Base-by-base conservation (phyloP, 768 basidiomycete species). In the Punctularia strigosozonata region DNA sequence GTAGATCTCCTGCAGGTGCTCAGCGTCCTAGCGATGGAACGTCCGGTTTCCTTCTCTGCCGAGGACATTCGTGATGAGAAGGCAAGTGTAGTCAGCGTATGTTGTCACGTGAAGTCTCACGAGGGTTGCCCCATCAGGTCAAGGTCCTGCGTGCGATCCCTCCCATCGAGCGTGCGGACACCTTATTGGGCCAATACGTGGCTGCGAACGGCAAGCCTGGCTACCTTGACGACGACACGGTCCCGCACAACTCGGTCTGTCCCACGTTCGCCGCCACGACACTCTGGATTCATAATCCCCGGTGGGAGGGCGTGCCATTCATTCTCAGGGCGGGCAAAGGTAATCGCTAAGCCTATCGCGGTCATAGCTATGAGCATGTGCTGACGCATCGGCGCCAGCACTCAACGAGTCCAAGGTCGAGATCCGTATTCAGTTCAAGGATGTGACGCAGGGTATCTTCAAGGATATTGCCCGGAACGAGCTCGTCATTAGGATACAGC, bases 1-100 rank as follows among this genome's bases (percentile, higher is more conserved):
- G 37, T 28, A 98, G 94, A 99, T 64, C 62, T 99, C 51, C 61
- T 95, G 50, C 94, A 99, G 64, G 92, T 97, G 19, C 69, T 99
- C 47, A 92, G 83, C 44, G 77, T 99, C 49, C 61, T 99, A 50
- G 82, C 95, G 20, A 99, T 99, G 94, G 94, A 99, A 58, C 78
- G 92, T 15, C 95, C 94, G 2, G 92, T 98, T 21, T 98, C 94
- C 1, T 99, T 99, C 62, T 73, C 88, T 10, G 79, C 92, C 25
- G 92, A 99, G 61, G 94, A 98, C 56, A 89, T 99, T 53, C 88
- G 94, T 39, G 90, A 98, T 55, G 95, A 99, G 64, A 99, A 99
- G 83, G 92, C 85, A 51, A 53, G 42, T 35, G 17, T 23, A 25
- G 37, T 46, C 23, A 21, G 26, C 39, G 43, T 44, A 25, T 38